phyloP scores from a whole-genome alignment of 78 protist species.

The Paulinella micropora region DNA sequence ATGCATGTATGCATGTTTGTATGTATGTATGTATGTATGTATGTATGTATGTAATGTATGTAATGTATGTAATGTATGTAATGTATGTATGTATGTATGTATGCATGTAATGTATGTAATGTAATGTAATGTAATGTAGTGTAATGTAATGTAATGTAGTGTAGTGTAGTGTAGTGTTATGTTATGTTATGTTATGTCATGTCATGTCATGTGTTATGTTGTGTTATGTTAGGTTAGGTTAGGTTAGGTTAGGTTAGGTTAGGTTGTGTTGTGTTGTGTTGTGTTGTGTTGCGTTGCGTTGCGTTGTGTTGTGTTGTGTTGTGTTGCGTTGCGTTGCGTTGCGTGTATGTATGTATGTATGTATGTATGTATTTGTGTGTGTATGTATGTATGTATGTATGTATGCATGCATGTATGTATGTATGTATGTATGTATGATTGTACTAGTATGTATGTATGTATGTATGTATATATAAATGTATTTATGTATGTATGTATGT shows the following conservation, averaged over 20 bases:
- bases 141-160: not conserved
- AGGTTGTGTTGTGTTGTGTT: too few species aligned
- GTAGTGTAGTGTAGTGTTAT: too few species aligned
- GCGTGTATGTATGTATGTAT: too few species aligned
- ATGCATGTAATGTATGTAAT: not conserved
- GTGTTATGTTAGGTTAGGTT: too few species aligned
- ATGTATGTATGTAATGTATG: not conserved
- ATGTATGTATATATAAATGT: not conserved
- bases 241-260: too few species aligned
- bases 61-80: not conserved
- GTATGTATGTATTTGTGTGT: not conserved
- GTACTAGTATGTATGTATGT: not conserved
- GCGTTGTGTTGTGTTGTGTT: too few species aligned
- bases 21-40: not conserved
- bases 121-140: not conserved
- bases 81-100: not conserved
- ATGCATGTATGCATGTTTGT: not conserved
- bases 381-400: not conserved
- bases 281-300: too few species aligned
- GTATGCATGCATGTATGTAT: not conserved
- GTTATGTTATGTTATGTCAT: too few species aligned
- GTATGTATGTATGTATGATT: not conserved
- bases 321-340: too few species aligned
- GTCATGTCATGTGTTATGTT: too few species aligned
- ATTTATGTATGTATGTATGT: not conserved